Evolutionary conservation across 2,329 filamentous ascomycete species (phyloP), one percentile per base, ranked within the genome.

Genomic region (Cucurbitaria berberidis): DNA sequence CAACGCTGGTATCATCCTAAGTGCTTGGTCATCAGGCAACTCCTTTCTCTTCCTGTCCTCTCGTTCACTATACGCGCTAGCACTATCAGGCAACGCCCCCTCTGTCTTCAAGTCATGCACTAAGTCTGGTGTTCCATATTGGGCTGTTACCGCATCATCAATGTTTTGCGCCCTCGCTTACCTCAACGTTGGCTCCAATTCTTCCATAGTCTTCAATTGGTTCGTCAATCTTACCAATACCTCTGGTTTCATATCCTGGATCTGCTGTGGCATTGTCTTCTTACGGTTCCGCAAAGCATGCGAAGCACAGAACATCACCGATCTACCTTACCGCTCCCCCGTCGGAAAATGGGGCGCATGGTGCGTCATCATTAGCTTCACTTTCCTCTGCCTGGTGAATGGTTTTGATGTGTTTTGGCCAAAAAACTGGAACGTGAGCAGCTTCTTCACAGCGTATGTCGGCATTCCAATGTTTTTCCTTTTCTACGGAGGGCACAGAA

Each of bases 371-470:
- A 69, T 82, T 15, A 68, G 85, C 21, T 82, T 91, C 47, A 69
- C 73, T 3, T 74, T 90, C 22, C 78, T 93, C n/a, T 84, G 82
- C 1, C 74, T 93, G 3, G 87, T 90, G 62, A 91, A 91, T 64
- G 90, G 89, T 1, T 93, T 92, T 74, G 83, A 86, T 30, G 83
- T 89, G 13, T 93, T 93, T 70, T 88, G 88, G 70, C 84, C 85
- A 0, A 76, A 79, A 7, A 79, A 86, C 24, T 93, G 86, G 83
- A 82, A 79, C 15, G 82, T 81, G 0, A 78, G 81, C 5, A 80
- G 80, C 63, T 95, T 95, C 64, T 75, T 88, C 60, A 86, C 85
- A 0, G 80, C 84, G 0, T 89, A 89, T 62, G 81, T 88, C n/a
- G 85, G 85, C 8, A 83, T 89, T 43, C 84, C 85, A 0, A 81